A percentile compares a stretch with the other conserved stretches of the same genome.
These are phyloP conservation scores for Candida boidinii DNA, from an alignment of 805 yeast species.

Conservation along the genomic window DNA sequence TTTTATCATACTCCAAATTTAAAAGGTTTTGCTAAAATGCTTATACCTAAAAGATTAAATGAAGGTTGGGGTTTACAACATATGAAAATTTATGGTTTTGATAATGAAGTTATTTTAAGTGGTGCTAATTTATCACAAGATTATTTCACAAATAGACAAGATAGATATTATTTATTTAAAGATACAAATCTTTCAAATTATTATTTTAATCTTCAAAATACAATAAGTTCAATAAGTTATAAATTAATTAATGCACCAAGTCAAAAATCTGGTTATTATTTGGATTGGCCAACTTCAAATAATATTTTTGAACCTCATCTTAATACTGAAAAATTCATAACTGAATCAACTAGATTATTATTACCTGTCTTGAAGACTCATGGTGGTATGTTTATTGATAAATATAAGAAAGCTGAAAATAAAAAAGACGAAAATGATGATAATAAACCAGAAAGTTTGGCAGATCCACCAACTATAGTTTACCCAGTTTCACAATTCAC, in stretches of 20 bases:
- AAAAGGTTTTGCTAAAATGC: slow-evolving; percentile 50
- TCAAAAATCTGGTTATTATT: slow-evolving; percentile 36
- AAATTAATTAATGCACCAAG: slow-evolving; percentile 40
- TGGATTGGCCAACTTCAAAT: slow-evolving; percentile 71
- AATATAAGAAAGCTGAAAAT: slow-evolving; percentile 16
- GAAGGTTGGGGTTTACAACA: slow-evolving; percentile 94
- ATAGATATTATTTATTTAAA: slow-evolving; percentile 73
- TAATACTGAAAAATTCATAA: slow-evolving; percentile 41
- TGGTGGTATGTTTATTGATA: background rate
- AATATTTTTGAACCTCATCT: slow-evolving; percentile 58
- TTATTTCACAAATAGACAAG: slow-evolving; percentile 92
- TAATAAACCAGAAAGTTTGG: slow-evolving; percentile 14
- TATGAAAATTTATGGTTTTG: slow-evolving; percentile 95
- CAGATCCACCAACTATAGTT: slow-evolving; percentile 47
- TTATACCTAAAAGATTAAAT: slow-evolving; percentile 77
- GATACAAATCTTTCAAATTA: slow-evolving; percentile 55
- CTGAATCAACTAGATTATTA: slow-evolving; percentile 47
- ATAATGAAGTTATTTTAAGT: slow-evolving; percentile 74
- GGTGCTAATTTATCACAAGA: slow-evolving; percentile 92
- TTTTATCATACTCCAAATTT: slow-evolving; percentile 88
- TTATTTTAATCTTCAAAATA: slow-evolving; percentile 60
- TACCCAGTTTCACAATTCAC: slow-evolving; percentile 91
- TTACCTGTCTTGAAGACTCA: slow-evolving; percentile 48
- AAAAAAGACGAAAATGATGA: slow-evolving; percentile 20
- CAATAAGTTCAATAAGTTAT: slow-evolving; percentile 66